Evolutionary conservation across 192 early-diverging fungal species (phyloP), one percentile per base, ranked within the genome.

Genomic region (Mortierella antarctica): DNA sequence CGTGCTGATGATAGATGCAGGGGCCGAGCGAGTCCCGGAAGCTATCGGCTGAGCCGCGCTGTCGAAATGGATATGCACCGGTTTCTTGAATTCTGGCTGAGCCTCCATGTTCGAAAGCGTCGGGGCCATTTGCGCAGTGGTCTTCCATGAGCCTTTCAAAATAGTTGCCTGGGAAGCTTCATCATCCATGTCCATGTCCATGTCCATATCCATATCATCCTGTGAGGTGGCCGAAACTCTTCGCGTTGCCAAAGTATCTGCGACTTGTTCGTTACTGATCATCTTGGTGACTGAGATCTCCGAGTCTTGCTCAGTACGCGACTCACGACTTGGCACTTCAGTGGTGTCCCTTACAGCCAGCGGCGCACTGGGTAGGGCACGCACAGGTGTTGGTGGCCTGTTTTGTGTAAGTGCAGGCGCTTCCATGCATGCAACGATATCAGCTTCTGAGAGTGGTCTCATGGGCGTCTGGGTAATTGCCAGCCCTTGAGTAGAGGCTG

Each of bases 81-180:
- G 31, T 15, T n/a, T 3, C 62, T 49, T 57, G 15, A 47, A 15
- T 7, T 4, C 17, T 51, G 64, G 14, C 11, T 44, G 50, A 0
- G 17, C 0, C 5, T 44, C 6, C 4, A 40, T 21, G 8, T 5
- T 14, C 0, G 44, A 18, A 4, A 49, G 23, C 10, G n/a, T 46
- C 44, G 60, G 7, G 4, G 62, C 14, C 9, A 11, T 13, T 5
- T 79, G 63, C 5, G 23, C 52, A 9, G 55, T 80, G 5, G 77
- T 80, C 46, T 68, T 80, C 77, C 77, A 80, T 10, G 65, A 55
- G 2, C 77, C 77, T 18, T 67, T 65, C 17, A 80, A 54, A 14
- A 72, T 72, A 20, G 65, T 69, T 10, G 77, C 15, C 17, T 53
- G 42, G 6, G 40, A 49, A 50, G 41, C 11, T 7, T 45, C 65